Evolutionary conservation across 2,329 filamentous ascomycete genomes (phyloP).

Genomic region (Penicillium polonicum): DNA sequence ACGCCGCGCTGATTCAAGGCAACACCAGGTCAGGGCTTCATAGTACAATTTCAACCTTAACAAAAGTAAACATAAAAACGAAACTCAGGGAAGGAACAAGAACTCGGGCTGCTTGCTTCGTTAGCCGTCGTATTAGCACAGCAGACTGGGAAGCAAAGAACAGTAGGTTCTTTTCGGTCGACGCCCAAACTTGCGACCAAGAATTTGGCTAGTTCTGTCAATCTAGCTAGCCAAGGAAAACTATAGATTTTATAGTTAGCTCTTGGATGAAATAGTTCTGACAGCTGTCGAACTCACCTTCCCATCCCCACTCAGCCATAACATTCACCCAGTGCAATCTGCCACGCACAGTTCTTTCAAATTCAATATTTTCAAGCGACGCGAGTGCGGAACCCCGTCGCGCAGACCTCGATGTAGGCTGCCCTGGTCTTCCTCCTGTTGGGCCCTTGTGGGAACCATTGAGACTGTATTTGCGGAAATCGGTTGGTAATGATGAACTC

Average conservation of each 20-base stretch:
- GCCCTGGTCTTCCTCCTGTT: constrained; percentile 9
- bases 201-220: background rate
- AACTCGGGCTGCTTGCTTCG: background rate
- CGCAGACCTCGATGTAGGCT: constrained; percentile 12
- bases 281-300: constrained; percentile 51
- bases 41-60: background rate
- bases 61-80: background rate
- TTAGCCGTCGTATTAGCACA: constrained; percentile 14
- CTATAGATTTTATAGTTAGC: constrained; percentile 1
- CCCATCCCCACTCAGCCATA: constrained; percentile 72
- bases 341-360: constrained; percentile 64
- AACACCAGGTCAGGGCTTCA: background rate
- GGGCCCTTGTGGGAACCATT: constrained; percentile 29
- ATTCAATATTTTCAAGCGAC: constrained; percentile 49
- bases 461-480: constrained; percentile 14
- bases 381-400: constrained; percentile 34
- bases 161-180: background rate
- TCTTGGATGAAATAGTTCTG: background rate
- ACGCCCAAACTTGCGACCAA: background rate
- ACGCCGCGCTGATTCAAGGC: constrained; percentile 1
- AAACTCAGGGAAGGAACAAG: background rate
- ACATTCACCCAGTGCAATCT: constrained; percentile 68
- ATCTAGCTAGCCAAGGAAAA: constrained; percentile 18
- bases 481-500: background rate
- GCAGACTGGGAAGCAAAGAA: background rate